These are phyloP conservation scores for Dryadomyces quercivorus DNA, from an alignment of 2,329 filamentous ascomycete species.

Conservation along the genomic window DNA sequence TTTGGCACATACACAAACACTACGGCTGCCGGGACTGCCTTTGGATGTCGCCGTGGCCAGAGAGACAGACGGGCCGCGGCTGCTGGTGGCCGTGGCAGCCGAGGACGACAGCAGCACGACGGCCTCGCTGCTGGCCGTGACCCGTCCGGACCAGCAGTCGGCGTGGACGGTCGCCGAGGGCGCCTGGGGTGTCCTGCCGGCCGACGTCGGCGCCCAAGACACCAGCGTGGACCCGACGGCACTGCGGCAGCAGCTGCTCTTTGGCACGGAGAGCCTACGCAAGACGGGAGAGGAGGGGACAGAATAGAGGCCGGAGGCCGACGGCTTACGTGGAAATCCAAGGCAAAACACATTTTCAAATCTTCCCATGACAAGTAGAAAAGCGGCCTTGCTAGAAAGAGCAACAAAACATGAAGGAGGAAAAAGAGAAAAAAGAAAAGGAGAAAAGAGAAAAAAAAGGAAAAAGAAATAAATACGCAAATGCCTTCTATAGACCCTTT, in stretches of 20 bases:
- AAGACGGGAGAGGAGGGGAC: constrained; percentile 25
- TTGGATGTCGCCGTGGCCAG: constrained; percentile 35
- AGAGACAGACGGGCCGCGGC: constrained; percentile 12
- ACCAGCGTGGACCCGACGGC: constrained; percentile 18
- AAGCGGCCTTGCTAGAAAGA: neutral
- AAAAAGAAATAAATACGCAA: constrained; percentile 4
- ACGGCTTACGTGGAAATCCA: no score
- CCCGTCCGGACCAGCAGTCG: neutral
- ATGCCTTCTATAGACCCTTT: constrained; percentile 13
- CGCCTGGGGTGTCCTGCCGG: neutral
- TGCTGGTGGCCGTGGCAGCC: constrained; percentile 2
- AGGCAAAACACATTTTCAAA: neutral
- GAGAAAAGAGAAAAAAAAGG: neutral
- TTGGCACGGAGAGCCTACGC: constrained; percentile 33
- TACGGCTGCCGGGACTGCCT: constrained; percentile 44
- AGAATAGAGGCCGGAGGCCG: no score
- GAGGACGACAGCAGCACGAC: neutral
- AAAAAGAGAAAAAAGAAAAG: neutral
- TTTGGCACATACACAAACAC: constrained; percentile 35
- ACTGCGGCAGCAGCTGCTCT: constrained; percentile 30
- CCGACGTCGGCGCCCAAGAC: constrained; percentile 10
- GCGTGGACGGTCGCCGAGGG: neutral
- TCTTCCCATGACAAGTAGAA: neutral
- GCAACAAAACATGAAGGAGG: no score
- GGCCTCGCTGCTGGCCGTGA: neutral